A percentile compares a stretch with the other conserved stretches of the same genome.
phyloP scores from a whole-genome alignment of 2,329 filamentous ascomycete species.

The Epichloe uncinata region DNA sequence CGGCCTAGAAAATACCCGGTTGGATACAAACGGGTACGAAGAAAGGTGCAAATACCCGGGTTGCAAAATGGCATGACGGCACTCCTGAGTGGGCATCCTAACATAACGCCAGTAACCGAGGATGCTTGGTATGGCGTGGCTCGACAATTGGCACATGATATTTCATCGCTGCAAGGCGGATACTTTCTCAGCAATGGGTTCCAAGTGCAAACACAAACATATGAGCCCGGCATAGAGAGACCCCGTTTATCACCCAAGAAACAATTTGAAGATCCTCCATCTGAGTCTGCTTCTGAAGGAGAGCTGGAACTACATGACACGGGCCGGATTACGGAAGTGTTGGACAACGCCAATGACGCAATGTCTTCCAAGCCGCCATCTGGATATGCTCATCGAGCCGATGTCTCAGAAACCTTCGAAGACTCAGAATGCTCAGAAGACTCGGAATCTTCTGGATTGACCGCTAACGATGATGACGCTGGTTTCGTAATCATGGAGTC shows the following conservation, averaged over 20 bases:
- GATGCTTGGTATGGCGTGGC: constrained; percentile 8
- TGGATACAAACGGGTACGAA: constrained; percentile 4
- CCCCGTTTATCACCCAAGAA: background rate
- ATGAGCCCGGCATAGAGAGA: background rate
- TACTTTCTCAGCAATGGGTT: constrained; percentile 3
- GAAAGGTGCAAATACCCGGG: background rate
- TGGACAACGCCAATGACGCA: background rate
- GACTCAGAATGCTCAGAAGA: background rate
- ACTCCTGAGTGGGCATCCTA: constrained; percentile 1
- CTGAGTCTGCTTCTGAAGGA: background rate
- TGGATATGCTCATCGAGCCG: background rate
- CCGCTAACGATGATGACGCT: background rate
- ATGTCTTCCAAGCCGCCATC: background rate
- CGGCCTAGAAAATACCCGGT: constrained; percentile 10
- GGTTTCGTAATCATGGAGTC: constrained; percentile 3
- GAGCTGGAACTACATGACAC: background rate
- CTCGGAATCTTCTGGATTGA: background rate
- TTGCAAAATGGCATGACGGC: constrained; percentile 6
- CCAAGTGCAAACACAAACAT: constrained; percentile 1
- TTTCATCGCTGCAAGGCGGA: constrained; percentile 5
- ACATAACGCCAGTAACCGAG: constrained; percentile 8
- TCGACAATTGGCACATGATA: constrained; percentile 5
- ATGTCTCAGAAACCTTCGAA: background rate
- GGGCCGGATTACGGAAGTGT: constrained; percentile 2
- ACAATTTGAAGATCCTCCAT: background rate